Evolutionary conservation across 129 eudicot genomes (phyloP).

Genomic region (Arctium minus): DNA sequence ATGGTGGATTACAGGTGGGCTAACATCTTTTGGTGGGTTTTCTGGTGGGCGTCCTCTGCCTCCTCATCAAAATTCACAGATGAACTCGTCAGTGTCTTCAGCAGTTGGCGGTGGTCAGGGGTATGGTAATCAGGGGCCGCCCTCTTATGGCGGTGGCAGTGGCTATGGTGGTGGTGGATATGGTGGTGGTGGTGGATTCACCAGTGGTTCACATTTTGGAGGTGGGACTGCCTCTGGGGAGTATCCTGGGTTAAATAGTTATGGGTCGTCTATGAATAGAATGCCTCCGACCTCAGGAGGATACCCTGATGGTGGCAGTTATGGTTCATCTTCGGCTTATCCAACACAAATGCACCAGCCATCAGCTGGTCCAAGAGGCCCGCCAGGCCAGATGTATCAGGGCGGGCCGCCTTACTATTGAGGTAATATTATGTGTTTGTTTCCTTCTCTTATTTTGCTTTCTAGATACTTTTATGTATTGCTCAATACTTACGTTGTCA

Average conservation of each 20-base stretch:
- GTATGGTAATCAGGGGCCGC: conserved; percentile 47
- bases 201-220: conserved; percentile 45
- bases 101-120: conserved; percentile 40
- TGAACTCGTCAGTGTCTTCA: conserved; percentile 29
- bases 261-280: conserved; percentile 42
- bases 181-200: conserved; percentile 43
- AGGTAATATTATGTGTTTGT: conserved; percentile 33
- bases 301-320: conserved; percentile 54
- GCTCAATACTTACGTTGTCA: background rate
- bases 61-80: conserved; percentile 32
- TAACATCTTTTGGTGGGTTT: conserved; percentile 30
- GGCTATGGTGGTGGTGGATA: conserved; percentile 28
- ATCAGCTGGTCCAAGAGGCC: conserved; percentile 57
- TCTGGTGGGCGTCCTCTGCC: conserved; percentile 37
- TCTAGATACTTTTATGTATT: background rate
- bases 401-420: conserved; percentile 73
- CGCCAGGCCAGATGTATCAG: conserved; percentile 65
- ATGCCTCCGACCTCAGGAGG: conserved; percentile 60
- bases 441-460: background rate
- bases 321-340: conserved; percentile 49
- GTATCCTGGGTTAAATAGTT: conserved; percentile 33
- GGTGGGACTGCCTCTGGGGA: conserved; percentile 45
- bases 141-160: conserved; percentile 32
- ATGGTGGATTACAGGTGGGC: conserved; percentile 23
- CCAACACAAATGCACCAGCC: conserved; percentile 48